Conservation (phyloP, 2,329 filamentous ascomycete genomes). For the Stromatinia cepivora region DNA sequence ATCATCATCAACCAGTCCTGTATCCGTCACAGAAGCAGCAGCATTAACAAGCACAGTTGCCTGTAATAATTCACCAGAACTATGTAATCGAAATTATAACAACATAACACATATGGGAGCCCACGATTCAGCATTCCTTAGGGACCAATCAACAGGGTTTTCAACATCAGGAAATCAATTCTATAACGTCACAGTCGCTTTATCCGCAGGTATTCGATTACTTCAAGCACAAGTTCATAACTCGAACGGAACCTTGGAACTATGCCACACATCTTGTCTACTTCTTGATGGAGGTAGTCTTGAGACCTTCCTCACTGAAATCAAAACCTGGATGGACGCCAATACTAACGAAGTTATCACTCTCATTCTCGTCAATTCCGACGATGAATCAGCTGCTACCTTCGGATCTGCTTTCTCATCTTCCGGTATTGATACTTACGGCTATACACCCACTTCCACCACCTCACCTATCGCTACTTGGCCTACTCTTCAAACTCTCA, state of each 20-base stretch:
- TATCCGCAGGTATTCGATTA: constrained; percentile 62
- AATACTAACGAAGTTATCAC: constrained; percentile 63
- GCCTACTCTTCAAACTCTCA: constrained; percentile 72
- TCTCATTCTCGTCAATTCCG: constrained; percentile 62
- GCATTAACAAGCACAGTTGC: constrained; percentile 34
- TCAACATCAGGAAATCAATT: constrained; percentile 57
- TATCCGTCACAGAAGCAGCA: constrained; percentile 29
- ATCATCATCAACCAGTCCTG: constrained; percentile 22
- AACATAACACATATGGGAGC: constrained; percentile 74
- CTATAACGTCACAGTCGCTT: constrained; percentile 56
- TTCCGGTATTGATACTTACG: constrained; percentile 61
- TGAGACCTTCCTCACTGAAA: constrained; percentile 52
- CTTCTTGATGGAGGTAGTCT: constrained; percentile 60
- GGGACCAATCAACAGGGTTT: constrained; percentile 45
- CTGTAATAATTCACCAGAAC: constrained; percentile 78
- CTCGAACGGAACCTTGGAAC: constrained; percentile 50
- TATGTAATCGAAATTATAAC: constrained; percentile 71
- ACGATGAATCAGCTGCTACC: constrained; percentile 54
- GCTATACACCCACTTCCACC: constrained; percentile 55
- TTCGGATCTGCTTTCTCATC: constrained; percentile 48
- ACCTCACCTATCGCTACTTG: constrained; percentile 53
- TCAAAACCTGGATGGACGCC: constrained; percentile 60
- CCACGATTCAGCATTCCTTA: constrained; percentile 66
- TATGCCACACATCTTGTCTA: constrained; percentile 61
- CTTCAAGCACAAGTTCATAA: constrained; percentile 64